A percentile compares a stretch with the other conserved stretches of the same genome.
These are phyloP conservation scores for Narthecium ossifragum DNA, from an alignment of 106 monocot genomes.

Conservation along the genomic window DNA sequence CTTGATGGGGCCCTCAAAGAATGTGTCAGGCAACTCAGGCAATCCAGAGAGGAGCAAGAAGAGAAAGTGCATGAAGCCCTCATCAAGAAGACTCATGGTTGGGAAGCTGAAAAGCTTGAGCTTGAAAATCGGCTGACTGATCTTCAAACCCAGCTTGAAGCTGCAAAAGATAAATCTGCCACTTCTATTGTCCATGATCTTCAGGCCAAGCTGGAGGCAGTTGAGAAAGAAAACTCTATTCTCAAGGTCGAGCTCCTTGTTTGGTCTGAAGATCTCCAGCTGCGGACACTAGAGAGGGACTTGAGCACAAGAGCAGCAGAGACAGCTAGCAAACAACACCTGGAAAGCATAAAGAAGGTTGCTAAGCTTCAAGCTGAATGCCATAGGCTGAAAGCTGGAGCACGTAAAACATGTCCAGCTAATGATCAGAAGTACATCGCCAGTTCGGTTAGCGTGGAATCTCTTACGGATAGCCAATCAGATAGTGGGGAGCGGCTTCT, in stretches of 20 bases:
- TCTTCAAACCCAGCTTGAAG: slow-evolving; percentile 24
- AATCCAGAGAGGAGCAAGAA: slow-evolving; percentile 41
- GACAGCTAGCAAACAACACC: slow-evolving; percentile 38
- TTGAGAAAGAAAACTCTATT: slow-evolving; percentile 20
- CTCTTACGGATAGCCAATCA: slow-evolving; percentile 27
- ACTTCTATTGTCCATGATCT: slow-evolving; percentile 9
- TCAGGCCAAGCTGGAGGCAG: slow-evolving; percentile 5
- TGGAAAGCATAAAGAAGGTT: slow-evolving; percentile 40
- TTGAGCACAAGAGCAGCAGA: slow-evolving; percentile 37
- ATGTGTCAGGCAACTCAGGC: slow-evolving; percentile 39
- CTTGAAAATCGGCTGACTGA: slow-evolving; percentile 24
- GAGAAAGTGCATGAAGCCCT: slow-evolving; percentile 24
- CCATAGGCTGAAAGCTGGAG: slow-evolving; percentile 14
- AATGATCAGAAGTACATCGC: slow-evolving; percentile 6
- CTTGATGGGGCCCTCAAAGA: slow-evolving; percentile 49
- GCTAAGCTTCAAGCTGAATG: slow-evolving; percentile 33
- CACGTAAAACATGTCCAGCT: slow-evolving; percentile 5
- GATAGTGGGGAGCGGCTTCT: slow-evolving; percentile 24
- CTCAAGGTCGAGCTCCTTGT: slow-evolving; percentile 23
- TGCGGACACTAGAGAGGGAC: slow-evolving; percentile 25
- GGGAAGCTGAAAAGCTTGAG: slow-evolving; percentile 33
- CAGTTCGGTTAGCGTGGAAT: slow-evolving; percentile 13
- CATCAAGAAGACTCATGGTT: slow-evolving; percentile 14
- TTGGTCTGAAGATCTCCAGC: slow-evolving; percentile 21
- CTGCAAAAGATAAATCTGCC: slow-evolving; percentile 3